Evolutionary conservation across 768 basidiomycete species (phyloP).

Genomic region (Saitozyma podzolica): DNA sequence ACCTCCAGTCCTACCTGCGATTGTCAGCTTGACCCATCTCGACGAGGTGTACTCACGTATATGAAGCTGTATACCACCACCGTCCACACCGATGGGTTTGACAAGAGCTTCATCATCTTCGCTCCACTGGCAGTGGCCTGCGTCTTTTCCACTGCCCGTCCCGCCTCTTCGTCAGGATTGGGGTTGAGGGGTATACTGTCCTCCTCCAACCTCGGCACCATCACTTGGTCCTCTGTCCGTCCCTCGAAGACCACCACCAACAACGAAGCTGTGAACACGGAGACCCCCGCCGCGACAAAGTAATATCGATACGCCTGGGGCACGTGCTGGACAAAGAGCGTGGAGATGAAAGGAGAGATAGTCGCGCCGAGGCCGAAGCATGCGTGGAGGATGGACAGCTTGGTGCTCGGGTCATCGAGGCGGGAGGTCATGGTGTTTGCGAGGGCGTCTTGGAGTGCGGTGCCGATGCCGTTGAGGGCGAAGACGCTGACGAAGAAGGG

Average conservation of each 20-base stretch:
- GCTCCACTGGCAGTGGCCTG: constrained; percentile 1
- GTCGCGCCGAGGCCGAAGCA: constrained; percentile 55
- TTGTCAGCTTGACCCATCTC: not conserved
- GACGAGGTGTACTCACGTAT: constrained; percentile 26
- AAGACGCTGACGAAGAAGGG: constrained; percentile 57
- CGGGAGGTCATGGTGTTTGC: constrained; percentile 56
- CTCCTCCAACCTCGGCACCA: not conserved
- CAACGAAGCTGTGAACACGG: constrained; percentile 60
- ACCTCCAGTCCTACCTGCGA: constrained; percentile 43
- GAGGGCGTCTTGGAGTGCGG: constrained; percentile 55
- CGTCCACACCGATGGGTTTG: constrained; percentile 23
- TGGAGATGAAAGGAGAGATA: constrained; percentile 68
- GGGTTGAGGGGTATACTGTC: not conserved
- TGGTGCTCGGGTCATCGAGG: constrained; percentile 51
- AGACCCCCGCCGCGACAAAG: constrained; percentile 66
- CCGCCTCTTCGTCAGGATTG: too few species aligned
- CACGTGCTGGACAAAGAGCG: constrained; percentile 61
- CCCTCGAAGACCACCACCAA: constrained; percentile 64
- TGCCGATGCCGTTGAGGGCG: constrained; percentile 56
- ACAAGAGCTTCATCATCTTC: constrained; percentile 29
- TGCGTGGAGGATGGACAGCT: constrained; percentile 30
- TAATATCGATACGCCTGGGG: constrained; percentile 60
- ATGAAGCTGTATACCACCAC: constrained; percentile 36
- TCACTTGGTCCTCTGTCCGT: constrained; percentile 65
- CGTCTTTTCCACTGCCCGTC: too few species aligned